Conservation (phyloP, 352 stramenopile species). For the Labyrinthula sp. region DNA sequence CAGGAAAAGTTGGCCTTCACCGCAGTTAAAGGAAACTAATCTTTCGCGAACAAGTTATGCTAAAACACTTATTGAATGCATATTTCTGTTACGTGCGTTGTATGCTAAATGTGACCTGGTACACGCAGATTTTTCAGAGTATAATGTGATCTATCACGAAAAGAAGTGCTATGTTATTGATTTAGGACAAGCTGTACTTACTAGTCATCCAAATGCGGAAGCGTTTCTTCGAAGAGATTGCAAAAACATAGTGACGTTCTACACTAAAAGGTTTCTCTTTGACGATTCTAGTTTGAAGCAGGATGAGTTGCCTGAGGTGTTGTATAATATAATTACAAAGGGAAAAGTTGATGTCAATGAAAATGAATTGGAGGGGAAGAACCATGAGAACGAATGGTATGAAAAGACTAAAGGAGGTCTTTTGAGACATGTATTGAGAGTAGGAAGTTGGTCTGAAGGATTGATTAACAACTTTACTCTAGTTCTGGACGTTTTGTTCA, state of each 20-base stretch:
- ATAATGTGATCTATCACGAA: slow-evolving; percentile 93
- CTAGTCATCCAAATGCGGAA: slow-evolving; percentile 78
- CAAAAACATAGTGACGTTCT: slow-evolving; percentile 89
- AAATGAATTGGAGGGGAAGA: too few relatives aligned
- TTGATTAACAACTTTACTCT: too few relatives aligned
- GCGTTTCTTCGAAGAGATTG: slow-evolving; percentile 94
- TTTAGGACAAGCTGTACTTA: slow-evolving; percentile 91
- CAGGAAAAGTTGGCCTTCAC: slow-evolving; percentile 72
- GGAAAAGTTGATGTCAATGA: too few relatives aligned
- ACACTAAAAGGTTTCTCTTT: too few relatives aligned
- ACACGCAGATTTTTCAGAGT: slow-evolving; percentile 96
- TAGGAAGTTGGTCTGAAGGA: too few relatives aligned
- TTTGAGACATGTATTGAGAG: too few relatives aligned
- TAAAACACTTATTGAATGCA: slow-evolving; percentile 65
- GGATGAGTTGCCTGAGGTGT: too few relatives aligned
- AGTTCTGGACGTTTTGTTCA: too few relatives aligned
- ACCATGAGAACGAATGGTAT: too few relatives aligned
- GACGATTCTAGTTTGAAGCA: too few relatives aligned
- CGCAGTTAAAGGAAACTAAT: slow-evolving; percentile 70
- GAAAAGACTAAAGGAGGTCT: too few relatives aligned
- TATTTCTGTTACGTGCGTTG: slow-evolving; percentile 83
- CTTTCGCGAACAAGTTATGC: slow-evolving; percentile 47
- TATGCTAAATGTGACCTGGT: slow-evolving; percentile 83
- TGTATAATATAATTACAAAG: too few relatives aligned
- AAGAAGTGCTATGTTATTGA: slow-evolving; percentile 81